Evolutionary conservation across 1,284 basidiomycete species (phyloP).

Genomic region (Lentinula novae-zelandiae): DNA sequence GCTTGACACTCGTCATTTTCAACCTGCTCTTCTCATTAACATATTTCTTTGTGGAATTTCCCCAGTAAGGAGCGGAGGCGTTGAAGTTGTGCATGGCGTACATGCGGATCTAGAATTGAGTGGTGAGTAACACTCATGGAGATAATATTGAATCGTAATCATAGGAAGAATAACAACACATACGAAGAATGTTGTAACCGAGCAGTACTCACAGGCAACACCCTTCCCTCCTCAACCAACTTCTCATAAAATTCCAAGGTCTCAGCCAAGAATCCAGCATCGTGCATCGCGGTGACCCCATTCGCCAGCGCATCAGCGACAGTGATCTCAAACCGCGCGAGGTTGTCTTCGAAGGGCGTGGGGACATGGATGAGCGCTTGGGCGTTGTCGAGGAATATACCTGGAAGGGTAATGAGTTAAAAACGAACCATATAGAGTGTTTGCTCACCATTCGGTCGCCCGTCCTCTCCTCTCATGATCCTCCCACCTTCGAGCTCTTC

Average conservation of each 20-base stretch:
- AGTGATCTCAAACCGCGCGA: slow-evolving; percentile 1
- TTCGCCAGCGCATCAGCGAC: slow-evolving; percentile 12
- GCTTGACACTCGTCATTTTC: slow-evolving; percentile 12
- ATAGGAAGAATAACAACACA: no score
- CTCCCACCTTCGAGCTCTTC: slow-evolving; percentile 11
- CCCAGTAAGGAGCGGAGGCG: slow-evolving; percentile 9
- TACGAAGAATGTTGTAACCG: background rate
- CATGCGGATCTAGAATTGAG: slow-evolving; percentile 6
- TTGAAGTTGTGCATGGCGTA: slow-evolving; percentile 13
- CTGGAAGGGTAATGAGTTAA: slow-evolving; percentile 27
- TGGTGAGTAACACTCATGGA: background rate
- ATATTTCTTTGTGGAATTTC: slow-evolving; percentile 4
- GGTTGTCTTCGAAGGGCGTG: slow-evolving; percentile 3
- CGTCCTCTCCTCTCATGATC: slow-evolving; percentile 22
- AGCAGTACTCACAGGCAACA: slow-evolving; percentile 4
- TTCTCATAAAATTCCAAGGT: slow-evolving; percentile 11
- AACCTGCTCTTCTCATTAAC: background rate
- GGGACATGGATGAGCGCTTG: slow-evolving; percentile 2
- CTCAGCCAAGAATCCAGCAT: slow-evolving; percentile 11
- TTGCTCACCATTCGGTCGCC: slow-evolving; percentile 5
- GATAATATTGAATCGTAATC: no score
- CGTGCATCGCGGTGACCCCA: slow-evolving; percentile 13
- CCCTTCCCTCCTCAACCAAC: background rate
- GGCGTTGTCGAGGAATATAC: slow-evolving; percentile 71
- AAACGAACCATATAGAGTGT: background rate